Evolutionary conservation across 306 rosid genomes (phyloP), one percentile per base, ranked within the genome.

Genomic region (Trifolium fragiferum): DNA sequence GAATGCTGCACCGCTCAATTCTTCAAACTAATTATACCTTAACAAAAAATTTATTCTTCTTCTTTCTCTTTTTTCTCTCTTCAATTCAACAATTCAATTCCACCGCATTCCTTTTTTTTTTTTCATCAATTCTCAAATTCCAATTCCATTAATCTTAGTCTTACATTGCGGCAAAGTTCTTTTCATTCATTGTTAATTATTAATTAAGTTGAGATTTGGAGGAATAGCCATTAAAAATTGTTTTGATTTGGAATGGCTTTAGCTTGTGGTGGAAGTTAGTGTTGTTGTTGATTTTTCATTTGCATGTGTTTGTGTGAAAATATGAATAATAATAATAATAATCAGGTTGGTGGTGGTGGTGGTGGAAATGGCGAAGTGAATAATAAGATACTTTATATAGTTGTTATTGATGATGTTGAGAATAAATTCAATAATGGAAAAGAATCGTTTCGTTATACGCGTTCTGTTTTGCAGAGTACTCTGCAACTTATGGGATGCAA

Each of bases 401-500:
- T 84, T 60, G 97, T 91, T 74, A 79, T 82, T n/a, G 98, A 89
- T 6, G 96, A 82, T 21, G 83, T 54, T 50, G 89, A 72, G 1
- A 81, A 80, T 80, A 66, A 75, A 75, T 80, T 80, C 49, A 80
- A 18, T 2, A 30, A n/a, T 5, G 87, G 78, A 10, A 85, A 87
- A 54, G 90, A 85, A 33, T 88, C 98, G 0, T 93, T 89, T 62
- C 80, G 94, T 1, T 91, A 93, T 57, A 80, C 98, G 72, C 94
- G 96, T 21, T 66, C 96, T 3, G 89, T 90, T 77, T 82, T 93
- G 18, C 98, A 89, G 81, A 93, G 89, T 43, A 90, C 93, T 33
- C 84, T 93, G 14, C 98, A 93, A 70, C 94, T 91, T 15, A 93
- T 93, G 87, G 98, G 98, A 63, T 93, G 98, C 80, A 93, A 93